Conservation (phyloP, 2,329 filamentous ascomycete genomes). For the Xylaria sp. region DNA sequence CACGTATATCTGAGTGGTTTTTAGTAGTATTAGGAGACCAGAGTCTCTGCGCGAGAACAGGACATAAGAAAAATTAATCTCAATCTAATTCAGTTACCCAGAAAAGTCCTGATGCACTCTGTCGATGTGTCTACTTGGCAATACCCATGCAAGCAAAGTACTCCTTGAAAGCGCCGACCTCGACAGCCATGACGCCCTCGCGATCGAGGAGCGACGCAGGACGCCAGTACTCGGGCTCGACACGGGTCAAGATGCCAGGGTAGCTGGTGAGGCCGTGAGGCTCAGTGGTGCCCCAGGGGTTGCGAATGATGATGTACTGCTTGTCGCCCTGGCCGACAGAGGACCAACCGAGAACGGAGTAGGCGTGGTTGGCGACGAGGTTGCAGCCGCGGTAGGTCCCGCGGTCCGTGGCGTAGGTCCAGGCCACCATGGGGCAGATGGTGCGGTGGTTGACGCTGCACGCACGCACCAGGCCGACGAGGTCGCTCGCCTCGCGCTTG, state of each 20-base stretch:
- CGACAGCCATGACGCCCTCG: constrained; percentile 52
- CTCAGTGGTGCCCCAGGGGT: constrained; percentile 58
- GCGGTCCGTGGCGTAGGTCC: constrained; percentile 53
- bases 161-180: constrained; percentile 52
- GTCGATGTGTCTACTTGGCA: constrained; percentile 38
- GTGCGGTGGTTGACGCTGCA: constrained; percentile 56
- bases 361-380: constrained; percentile 58
- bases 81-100: neutral
- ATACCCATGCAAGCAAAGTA: constrained; percentile 51
- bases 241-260: constrained; percentile 52
- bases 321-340: constrained; percentile 50
- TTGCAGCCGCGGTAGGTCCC: constrained; percentile 54
- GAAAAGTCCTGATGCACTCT: neutral
- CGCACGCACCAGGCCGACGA: constrained; percentile 53
- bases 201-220: constrained; percentile 52
- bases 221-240: constrained; percentile 53
- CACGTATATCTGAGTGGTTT: neutral
- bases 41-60: neutral
- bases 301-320: constrained; percentile 56
- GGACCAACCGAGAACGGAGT: constrained; percentile 55
- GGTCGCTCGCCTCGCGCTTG: constrained; percentile 49
- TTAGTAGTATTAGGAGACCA: neutral
- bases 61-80: constrained; percentile 1
- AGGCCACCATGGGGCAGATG: constrained; percentile 56
- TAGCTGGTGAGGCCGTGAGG: constrained; percentile 54